These are phyloP conservation scores for Coemansia sp. DNA, from an alignment of 192 early-diverging fungal species.

Conservation along the genomic window DNA sequence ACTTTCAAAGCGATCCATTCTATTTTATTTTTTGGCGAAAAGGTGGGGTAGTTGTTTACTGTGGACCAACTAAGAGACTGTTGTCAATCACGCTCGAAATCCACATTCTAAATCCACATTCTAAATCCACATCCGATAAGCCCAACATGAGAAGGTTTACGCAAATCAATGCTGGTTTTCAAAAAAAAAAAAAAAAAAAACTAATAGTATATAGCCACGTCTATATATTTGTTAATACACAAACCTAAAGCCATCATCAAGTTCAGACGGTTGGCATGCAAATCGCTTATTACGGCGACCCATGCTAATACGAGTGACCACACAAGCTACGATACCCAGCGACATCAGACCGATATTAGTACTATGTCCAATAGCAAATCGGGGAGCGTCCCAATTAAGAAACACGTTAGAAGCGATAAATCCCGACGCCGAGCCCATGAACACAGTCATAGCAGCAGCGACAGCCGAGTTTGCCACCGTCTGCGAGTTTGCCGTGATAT, in stretches of 20 bases:
- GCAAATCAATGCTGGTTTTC: not conserved
- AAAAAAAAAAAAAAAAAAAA: not conserved
- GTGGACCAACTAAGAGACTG: not conserved
- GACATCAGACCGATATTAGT: slow-evolving; percentile 31
- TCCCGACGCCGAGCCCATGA: slow-evolving; percentile 31
- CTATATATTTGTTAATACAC: not conserved
- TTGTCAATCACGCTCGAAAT: not conserved
- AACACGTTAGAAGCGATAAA: slow-evolving; percentile 48
- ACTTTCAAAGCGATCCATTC: not conserved
- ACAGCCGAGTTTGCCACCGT: slow-evolving; percentile 42
- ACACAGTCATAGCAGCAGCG: slow-evolving; percentile 45
- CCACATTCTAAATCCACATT: not conserved
- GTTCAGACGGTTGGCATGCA: not conserved
- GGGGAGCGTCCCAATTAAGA: slow-evolving; percentile 45
- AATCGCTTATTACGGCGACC: slow-evolving; percentile 30
- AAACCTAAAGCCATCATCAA: slow-evolving; percentile 13
- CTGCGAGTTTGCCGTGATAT: slow-evolving; percentile 36
- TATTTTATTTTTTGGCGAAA: not conserved
- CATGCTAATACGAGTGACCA: slow-evolving; percentile 38
- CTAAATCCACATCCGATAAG: not conserved
- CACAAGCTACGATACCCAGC: slow-evolving; percentile 27
- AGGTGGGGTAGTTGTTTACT: not conserved
- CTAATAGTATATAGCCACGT: not conserved
- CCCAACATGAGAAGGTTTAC: not conserved
- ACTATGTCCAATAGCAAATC: slow-evolving; percentile 43